Evolutionary conservation across 108 stramenopile species (phyloP), one percentile per base, ranked within the genome.

Genomic region (Poteriospumella lacustris): DNA sequence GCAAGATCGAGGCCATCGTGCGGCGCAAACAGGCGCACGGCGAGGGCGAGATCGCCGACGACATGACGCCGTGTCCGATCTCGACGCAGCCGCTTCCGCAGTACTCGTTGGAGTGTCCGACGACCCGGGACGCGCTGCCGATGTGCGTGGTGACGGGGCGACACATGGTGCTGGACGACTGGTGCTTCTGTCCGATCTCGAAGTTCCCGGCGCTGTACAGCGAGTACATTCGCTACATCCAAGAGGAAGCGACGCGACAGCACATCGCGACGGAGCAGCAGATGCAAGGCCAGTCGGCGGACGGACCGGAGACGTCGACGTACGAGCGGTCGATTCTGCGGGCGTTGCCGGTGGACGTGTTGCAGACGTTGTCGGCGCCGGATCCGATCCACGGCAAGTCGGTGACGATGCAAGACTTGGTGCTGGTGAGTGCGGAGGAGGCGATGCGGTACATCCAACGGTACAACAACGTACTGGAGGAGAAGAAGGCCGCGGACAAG

Each of bases 151-250:
- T 88, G 0, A 88, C 89, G 3, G 89, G 89, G 1, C 62, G 81
- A 59, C 89, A 90, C 80, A 89, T 90, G 89, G 85, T 84, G 26
- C 42, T 73, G 41, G 89, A 88, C 44, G 88, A 90, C 75, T 90
- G 88, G 88, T 80, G 76, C 59, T 56, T 83, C 56, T 90, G 89
- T 79, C 89, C 89, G 1, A 58, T 68, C 1, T 85, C 83, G 5
- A 59, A 81, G 9, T 68, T 87, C 84, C 89, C 89, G 0, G 89
- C 89, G 33, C 84, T 89, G 26, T 83, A 82, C 60, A 82, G 82
- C 26, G 81, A 85, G 26, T 89, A 89, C 58, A 68, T 79, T 15
- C 56, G 52, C n/a, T 87, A 86, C 42, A 64, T 64, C 24, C 29
- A 64, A 31, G 52, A 56, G 52, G 52, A 56, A 56, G 31, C 31